Conservation (phyloP, 169 alveolate species). For the Plasmodium berghei region DNA sequence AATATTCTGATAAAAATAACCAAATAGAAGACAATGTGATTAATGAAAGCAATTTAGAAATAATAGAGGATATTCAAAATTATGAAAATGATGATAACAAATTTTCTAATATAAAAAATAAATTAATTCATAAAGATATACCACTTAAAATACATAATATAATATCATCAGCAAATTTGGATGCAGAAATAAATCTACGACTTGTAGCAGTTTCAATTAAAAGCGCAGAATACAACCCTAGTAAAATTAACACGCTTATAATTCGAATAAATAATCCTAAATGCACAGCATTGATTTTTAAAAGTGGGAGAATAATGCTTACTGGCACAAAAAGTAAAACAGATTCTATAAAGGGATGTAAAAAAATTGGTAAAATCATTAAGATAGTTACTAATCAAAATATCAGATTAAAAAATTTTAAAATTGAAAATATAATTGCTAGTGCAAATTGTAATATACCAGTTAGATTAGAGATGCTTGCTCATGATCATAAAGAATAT, state of each 20-base stretch:
- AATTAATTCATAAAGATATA: constrained; percentile 75
- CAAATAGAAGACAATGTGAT: too few species aligned
- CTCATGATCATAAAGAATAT: constrained; percentile 92
- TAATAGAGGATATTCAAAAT: too few species aligned
- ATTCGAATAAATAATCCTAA: constrained; percentile 97
- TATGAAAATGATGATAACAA: too few species aligned
- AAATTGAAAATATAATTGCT: constrained; percentile 98
- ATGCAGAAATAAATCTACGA: constrained; percentile 92
- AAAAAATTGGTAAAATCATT: constrained; percentile 95
- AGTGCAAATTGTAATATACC: constrained; percentile 97
- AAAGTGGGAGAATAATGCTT: constrained; percentile 96
- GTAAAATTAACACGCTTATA: constrained; percentile 96
- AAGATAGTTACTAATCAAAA: constrained; percentile 91
- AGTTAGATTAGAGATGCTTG: constrained; percentile 96
- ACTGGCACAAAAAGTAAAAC: constrained; percentile 97
- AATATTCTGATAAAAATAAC: constrained; percentile 1
- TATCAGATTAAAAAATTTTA: constrained; percentile 92
- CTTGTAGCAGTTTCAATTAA: constrained; percentile 95
- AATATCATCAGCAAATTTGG: constrained; percentile 95
- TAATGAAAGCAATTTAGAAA: too few species aligned
- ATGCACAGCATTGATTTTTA: constrained; percentile 96
- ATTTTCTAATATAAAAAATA: constrained; percentile 4
- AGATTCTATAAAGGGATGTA: constrained; percentile 93
- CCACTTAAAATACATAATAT: constrained; percentile 94
- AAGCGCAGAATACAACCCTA: constrained; percentile 98